Evolutionary conservation across 1,284 basidiomycete species (phyloP).

Genomic region (Spongiforma sp.): DNA sequence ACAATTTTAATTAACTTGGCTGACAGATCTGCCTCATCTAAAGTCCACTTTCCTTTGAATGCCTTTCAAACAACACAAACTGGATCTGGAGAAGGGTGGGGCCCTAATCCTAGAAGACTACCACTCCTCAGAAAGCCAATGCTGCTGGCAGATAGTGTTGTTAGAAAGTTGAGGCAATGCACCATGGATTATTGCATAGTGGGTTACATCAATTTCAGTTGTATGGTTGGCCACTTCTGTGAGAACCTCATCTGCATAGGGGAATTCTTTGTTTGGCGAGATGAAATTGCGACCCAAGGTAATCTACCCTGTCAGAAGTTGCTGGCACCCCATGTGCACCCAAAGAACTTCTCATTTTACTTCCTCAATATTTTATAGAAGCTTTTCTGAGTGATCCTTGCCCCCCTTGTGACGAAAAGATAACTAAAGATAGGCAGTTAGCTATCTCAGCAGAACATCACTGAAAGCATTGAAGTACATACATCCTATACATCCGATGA

Average conservation of each 20-base stretch:
- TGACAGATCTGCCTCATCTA: too few relatives aligned
- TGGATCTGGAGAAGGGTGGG: constrained; percentile 1
- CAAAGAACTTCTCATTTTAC: background rate
- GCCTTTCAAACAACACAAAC: background rate
- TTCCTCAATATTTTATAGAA: constrained; percentile 7
- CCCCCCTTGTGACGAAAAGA: constrained; percentile 1
- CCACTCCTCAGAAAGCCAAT: constrained; percentile 15
- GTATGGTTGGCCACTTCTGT: constrained; percentile 20
- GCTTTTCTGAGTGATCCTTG: background rate
- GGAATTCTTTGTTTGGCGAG: constrained; percentile 2
- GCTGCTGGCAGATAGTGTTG: constrained; percentile 1
- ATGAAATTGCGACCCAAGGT: constrained; percentile 8
- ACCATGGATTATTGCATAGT: constrained; percentile 5
- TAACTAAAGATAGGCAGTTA: constrained; percentile 5
- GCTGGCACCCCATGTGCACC: constrained; percentile 9
- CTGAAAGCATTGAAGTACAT: background rate
- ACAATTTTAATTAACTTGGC: too few relatives aligned
- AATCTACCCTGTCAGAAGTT: constrained; percentile 15
- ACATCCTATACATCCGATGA: constrained; percentile 5
- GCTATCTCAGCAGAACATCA: background rate
- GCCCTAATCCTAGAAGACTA: constrained; percentile 7
- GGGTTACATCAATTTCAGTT: background rate
- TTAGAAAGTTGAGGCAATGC: background rate
- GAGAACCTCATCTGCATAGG: constrained; percentile 7
- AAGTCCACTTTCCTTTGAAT: too few relatives aligned